A percentile compares a stretch with the other conserved stretches of the same genome.
phyloP scores from a whole-genome alignment of 2,329 filamentous ascomycete genomes.

The Pseudogymnoascus sp. region DNA sequence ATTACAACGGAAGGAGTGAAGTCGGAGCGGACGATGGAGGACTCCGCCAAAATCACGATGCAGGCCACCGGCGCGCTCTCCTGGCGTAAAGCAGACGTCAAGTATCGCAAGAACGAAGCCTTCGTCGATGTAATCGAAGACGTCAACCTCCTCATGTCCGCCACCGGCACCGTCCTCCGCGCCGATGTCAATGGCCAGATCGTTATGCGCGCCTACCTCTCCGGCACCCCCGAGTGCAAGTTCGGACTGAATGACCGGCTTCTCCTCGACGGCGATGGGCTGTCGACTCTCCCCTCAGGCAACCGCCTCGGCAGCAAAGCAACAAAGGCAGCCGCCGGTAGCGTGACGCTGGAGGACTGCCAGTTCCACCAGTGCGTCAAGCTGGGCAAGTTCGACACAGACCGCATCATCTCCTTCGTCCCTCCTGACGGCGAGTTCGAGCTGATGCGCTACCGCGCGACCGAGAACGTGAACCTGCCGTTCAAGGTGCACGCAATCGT shows the following conservation, averaged over 20 bases:
- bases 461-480: conserved; percentile 95
- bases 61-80: conserved; percentile 95
- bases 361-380: conserved; percentile 99
- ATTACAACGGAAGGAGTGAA: conserved; percentile 99
- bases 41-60: conserved; percentile 98
- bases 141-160: conserved; percentile 98
- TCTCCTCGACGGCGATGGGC: conserved; percentile 70
- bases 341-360: conserved; percentile 92
- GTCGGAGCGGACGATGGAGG: conserved; percentile 74
- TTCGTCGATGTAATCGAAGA: conserved; percentile 99
- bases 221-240: conserved; percentile 96
- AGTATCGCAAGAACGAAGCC: conserved; percentile 98
- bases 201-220: conserved; percentile 95
- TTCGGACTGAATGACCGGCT: conserved; percentile 95
- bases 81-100: conserved; percentile 94
- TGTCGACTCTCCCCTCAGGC: conserved; percentile 59
- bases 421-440: conserved; percentile 97
- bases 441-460: conserved; percentile 95
- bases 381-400: conserved; percentile 90
- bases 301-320: conserved; percentile 77
- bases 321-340: conserved; percentile 89
- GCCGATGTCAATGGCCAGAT: conserved; percentile 97
- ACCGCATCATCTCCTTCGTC: conserved; percentile 94
- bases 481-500: conserved; percentile 99
- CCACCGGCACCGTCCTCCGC: conserved; percentile 84